Evolutionary conservation across 352 stramenopile genomes (phyloP), one percentile per base, ranked within the genome.

Genomic region (Phytophthora macrochlamydospora): DNA sequence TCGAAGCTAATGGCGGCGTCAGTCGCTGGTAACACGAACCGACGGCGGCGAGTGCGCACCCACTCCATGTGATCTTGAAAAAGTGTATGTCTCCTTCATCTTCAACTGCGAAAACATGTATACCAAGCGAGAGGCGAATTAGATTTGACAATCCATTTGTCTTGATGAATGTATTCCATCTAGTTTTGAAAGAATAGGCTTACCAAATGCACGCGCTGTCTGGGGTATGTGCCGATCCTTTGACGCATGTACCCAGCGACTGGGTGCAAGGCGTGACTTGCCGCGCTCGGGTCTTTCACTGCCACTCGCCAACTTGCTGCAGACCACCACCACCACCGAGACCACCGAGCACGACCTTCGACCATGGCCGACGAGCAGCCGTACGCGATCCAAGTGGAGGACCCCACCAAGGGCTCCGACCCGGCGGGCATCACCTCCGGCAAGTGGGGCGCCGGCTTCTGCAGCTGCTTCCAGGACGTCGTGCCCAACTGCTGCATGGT

Each of bases 401-500:
- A 59, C 6, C 49, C 50, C 18, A 24, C 18, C 50, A 53, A 58
- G 40, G 32, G 13, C 18, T 31, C 40, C 30, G 32, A 54, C 31
- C 31, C 52, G 14, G 11, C 7, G 4, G 60, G 45, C 24, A 64
- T 74, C 38, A 56, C 55, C 1, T 28, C 64, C 24, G 62, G 68
- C 29, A 63, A 64, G 43, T 83, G 72, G 75, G 70, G 74, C 1
- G 66, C 49, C 3, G 57, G n/a, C 6, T 71, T 87, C 48, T 86
- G 55, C 43, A 70, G 56, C 51, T 89, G 78, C 65, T 76, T 68
- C 56, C 62, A 61, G 12, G 53, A 76, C 43, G 51, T 65, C 31
- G 62, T 83, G 30, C 77, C 79, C 54, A 89, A 89, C 62, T 68
- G 62, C 40, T 43, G 76, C 57, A 79, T 83, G 72, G 57, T 59